Conservation (phyloP, 148 eudicot genomes). For the Chenopodium quinoa region DNA sequence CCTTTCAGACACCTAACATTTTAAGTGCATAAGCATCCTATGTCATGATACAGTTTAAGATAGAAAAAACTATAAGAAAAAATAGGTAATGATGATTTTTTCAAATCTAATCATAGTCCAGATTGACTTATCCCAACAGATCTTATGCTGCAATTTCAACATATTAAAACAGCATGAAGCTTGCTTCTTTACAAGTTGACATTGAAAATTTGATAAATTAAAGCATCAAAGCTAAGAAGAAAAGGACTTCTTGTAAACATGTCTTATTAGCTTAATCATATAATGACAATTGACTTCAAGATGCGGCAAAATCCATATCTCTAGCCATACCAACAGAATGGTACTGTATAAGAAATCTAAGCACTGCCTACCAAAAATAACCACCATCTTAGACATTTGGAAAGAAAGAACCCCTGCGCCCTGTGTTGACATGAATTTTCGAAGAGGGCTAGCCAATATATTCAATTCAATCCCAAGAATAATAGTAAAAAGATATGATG, state of each 20-base stretch:
- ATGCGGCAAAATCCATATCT: background rate
- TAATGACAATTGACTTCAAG: background rate
- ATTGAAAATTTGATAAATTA: background rate
- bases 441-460: background rate
- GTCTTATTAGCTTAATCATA: background rate
- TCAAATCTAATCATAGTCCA: background rate
- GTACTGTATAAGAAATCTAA: background rate
- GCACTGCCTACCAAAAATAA: no score
- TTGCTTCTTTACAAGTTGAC: background rate
- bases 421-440: background rate
- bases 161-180: background rate
- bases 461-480: no score
- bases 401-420: no score
- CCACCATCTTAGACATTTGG: no score
- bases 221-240: conserved; percentile 13
- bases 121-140: background rate
- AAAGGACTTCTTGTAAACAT: conserved; percentile 1
- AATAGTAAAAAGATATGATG: no score
- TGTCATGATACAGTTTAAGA: background rate
- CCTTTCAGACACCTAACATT: background rate
- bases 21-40: background rate
- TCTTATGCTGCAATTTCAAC: background rate
- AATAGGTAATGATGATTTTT: background rate
- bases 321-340: background rate
- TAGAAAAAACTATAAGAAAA: background rate